These are phyloP conservation scores for Entomophthora muscae DNA, from an alignment of 371 early-diverging fungal genomes.

Conservation along the genomic window DNA sequence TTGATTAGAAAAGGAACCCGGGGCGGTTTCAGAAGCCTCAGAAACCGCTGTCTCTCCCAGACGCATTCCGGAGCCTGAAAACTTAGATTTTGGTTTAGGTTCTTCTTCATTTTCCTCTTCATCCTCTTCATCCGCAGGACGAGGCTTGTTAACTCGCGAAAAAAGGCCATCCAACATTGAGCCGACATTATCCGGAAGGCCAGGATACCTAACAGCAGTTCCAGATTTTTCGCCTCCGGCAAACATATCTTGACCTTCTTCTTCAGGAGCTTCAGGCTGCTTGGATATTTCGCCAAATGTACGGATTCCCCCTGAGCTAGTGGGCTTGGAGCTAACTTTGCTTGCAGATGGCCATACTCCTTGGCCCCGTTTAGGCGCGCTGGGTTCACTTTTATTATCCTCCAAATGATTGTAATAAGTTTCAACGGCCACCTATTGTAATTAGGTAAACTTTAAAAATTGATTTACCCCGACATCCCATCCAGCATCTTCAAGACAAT, in stretches of 20 bases:
- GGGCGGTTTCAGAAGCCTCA: not conserved
- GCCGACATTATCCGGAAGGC: not conserved
- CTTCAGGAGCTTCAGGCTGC: not conserved
- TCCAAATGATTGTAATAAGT: constrained; percentile 1
- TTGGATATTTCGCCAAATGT: not conserved
- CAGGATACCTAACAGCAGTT: not conserved
- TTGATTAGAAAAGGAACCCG: not conserved
- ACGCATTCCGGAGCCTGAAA: not conserved
- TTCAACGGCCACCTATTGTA: not conserved
- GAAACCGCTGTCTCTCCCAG: not conserved
- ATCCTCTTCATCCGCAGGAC: not conserved
- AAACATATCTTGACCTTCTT: constrained; percentile 8
- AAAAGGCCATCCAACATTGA: not conserved
- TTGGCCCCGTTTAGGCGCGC: constrained; percentile 2
- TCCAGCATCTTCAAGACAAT: not conserved
- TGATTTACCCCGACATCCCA: not conserved
- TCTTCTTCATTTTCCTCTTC: not conserved
- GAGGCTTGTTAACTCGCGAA: not conserved
- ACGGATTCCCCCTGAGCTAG: not conserved
- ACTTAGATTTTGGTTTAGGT: not conserved
- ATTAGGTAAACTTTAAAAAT: not conserved
- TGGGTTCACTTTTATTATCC: not conserved
- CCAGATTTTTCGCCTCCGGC: constrained; percentile 9
- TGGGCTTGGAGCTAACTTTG: not conserved
- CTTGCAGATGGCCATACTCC: not conserved